Percentiles rank a stretch among this genome's conserved stretches.
These are phyloP conservation scores for Colletotrichum gloeosporioides DNA, from an alignment of 2,329 filamentous ascomycete species.

Conservation along the genomic window DNA sequence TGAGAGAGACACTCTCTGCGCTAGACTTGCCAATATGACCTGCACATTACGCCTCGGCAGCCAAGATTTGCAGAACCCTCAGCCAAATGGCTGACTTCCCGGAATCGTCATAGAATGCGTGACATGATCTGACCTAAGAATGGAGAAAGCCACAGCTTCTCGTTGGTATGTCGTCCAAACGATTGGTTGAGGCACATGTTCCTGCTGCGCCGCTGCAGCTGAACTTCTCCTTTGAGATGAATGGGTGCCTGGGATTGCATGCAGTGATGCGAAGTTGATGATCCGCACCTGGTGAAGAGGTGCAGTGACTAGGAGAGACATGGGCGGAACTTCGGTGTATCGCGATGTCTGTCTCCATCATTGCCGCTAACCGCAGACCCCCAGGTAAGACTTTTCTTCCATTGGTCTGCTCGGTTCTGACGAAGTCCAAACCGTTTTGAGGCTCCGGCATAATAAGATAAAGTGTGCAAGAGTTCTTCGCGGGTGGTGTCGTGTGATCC, in stretches of 20 bases:
- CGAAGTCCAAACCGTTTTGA: not conserved
- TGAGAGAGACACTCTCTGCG: not conserved
- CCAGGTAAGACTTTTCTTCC: not conserved
- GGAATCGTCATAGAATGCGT: not conserved
- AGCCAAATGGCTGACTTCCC: not conserved
- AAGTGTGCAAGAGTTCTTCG: not conserved
- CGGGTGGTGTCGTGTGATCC: not conserved
- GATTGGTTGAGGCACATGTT: not conserved
- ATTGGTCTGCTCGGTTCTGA: not conserved
- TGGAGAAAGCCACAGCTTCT: not conserved
- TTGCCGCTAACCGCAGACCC: not conserved
- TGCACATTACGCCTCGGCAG: not conserved
- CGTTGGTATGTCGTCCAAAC: not conserved
- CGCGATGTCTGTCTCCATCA: not conserved
- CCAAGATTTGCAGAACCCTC: not conserved
- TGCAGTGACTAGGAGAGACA: not conserved
- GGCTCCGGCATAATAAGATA: not conserved
- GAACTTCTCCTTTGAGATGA: not conserved
- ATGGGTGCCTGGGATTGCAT: not conserved
- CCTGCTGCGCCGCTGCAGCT: constrained; percentile 3
- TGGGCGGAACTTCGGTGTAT: not conserved
- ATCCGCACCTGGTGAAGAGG: not conserved
- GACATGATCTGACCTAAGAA: not conserved
- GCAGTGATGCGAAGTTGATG: not conserved
- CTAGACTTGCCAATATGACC: not conserved